Evolutionary conservation across 2,329 filamentous ascomycete species (phyloP), one percentile per base, ranked within the genome.

Genomic region (Talaromyces amestolkiae): DNA sequence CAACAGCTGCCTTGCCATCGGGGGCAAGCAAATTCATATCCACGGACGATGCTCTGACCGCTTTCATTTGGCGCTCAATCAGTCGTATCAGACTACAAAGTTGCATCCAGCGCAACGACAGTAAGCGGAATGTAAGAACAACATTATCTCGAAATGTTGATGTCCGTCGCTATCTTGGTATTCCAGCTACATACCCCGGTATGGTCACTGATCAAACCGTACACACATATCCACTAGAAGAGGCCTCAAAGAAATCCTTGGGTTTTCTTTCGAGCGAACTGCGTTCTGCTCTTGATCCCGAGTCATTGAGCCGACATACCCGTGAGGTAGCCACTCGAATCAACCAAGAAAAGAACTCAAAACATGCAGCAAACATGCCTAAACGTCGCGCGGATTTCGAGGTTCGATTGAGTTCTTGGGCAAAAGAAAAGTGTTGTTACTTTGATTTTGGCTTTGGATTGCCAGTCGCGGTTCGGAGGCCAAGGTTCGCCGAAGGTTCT

Each of bases 371-470:
- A 67, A 84, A 3, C 7, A 66, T 0, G 68, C 79, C 76, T 0
- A 72, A 69, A 3, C 62, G 82, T 2, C 75, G 82, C 35, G 68
- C 75, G 0, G 71, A 78, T 0, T 72, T 70, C 0, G 83, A 86
- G 45, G 72, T 87, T 3, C 81, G 83, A 76, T 66, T 87, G 6
- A 86, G 82, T 65, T 87, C 84, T 0, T 87, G 84, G 85, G 78
- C 79, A 0, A 82, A 83, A 61, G 70, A 83, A 2, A 72, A 79
- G 3, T 76, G 74, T 17, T 83, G 82, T 67, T 72, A 78, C 0
- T 72, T 82, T 6, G 81, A 85, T 53, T 87, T 87, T 1, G 80
- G 78, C 0, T 68, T 86, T 2, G 84, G 84, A 0, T 75, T 68
- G 19, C 82, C 84, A 0, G 78, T 79, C 63, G 76, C 75, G 0